Base-by-base conservation (phyloP, 768 basidiomycete genomes). In the Auricularia cornea region DNA sequence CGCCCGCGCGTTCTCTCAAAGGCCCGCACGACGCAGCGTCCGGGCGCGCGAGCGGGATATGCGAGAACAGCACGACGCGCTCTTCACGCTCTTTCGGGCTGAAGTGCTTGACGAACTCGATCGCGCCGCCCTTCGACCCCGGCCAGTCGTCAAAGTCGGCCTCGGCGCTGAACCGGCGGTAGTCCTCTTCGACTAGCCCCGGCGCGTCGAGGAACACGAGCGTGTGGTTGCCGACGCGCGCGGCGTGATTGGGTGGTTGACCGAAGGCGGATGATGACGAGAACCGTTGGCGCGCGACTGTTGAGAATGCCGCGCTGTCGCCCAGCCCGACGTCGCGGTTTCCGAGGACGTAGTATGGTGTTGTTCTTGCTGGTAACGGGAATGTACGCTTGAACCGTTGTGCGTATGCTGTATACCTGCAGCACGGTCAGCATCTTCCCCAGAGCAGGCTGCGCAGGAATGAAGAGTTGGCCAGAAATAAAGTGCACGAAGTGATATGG, bases 271-370 rank as follows among this genome's bases (percentile, higher is more conserved):
- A 98, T 70, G 90, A 82, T 3, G 83, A 74, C n/a, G 68, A 73
- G 70, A 91, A 97, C 32, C 93, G 86, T 48, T 70, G 74, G 72
- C 62, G 83, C 75, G 68, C 79, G 64, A 61, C 78, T 71, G 63
- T 84, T 79, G 70, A 84, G 80, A 69, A 75, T 59, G 74, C 72
- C 3, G 78, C 60, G 20, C 78, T 77, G 14, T 74, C 69, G 44
- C 83, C 82, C 40, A 87, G 76, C 1, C 90, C 91, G 35, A 89
- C 80, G 69, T 98, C 96, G 70, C 94, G 94, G 71, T 98, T 98
- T 4, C 96, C 96, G 2, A 31, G 26, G 94, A 88, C 31, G 95
- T 80, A 70, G 85, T 89, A 73, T 86, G 88, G 64, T 80, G 76
- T 0, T 88, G 86, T 3, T 83, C 76, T 20, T 74, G 73, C 16